Percentiles rank a stretch among this genome's conserved stretches.
Conservation (phyloP, 169 alveolate species). For the Theileria annulata region DNA sequence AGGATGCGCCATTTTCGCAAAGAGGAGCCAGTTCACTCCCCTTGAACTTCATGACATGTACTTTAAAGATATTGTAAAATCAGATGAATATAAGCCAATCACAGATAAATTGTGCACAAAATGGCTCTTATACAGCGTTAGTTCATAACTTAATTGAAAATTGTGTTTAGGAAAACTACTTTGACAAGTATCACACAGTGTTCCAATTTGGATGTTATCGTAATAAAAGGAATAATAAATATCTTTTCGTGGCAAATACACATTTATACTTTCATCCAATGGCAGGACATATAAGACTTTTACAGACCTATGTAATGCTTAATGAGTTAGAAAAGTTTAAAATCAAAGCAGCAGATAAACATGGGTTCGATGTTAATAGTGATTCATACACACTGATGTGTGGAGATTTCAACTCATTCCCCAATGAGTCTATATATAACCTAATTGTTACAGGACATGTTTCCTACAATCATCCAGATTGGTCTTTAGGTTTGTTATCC, state of each 20-base stretch:
- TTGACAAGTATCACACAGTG: conserved; percentile 57
- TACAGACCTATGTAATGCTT: conserved; percentile 57
- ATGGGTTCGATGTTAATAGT: conserved; percentile 23
- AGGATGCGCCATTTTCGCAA: conserved; percentile 55
- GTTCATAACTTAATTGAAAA: not conserved
- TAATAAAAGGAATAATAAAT: conserved; percentile 20
- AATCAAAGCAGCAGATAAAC: conserved; percentile 1
- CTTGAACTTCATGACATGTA: conserved; percentile 29
- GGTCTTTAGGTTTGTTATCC: conserved; percentile 25
- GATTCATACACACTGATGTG: conserved; percentile 50
- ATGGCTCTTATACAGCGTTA: conserved; percentile 37
- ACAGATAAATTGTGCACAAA: conserved; percentile 29
- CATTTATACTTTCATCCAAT: conserved; percentile 63
- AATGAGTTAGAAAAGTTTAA: conserved; percentile 53
- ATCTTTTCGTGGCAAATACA: conserved; percentile 52
- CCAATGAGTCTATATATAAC: conserved; percentile 31
- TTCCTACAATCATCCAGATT: conserved; percentile 53
- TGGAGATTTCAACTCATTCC: conserved; percentile 64
- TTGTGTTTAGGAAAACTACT: conserved; percentile 20
- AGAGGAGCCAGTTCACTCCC: conserved; percentile 21
- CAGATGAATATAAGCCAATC: conserved; percentile 30
- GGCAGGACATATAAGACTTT: conserved; percentile 57
- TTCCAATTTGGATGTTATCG: conserved; percentile 51
- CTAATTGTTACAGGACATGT: conserved; percentile 46
- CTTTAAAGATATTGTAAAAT: conserved; percentile 34